Conservation (phyloP, 164 flowering plant genomes). For the Chimonanthus salicifolius region DNA sequence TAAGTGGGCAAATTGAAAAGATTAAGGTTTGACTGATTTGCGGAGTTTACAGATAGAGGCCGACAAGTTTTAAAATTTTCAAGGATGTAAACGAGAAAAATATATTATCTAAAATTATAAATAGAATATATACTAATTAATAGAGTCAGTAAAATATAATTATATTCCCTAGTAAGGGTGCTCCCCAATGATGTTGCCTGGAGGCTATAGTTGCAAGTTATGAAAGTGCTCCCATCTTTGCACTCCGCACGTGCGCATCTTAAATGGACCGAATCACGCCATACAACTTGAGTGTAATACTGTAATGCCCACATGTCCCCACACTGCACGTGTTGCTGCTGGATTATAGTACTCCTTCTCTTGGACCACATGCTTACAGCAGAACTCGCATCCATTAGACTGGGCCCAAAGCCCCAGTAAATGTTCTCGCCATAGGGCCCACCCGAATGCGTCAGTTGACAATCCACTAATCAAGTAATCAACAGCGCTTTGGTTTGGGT, state of each 20-base stretch:
- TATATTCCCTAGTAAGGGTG: not conserved
- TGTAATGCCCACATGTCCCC: slow-evolving; percentile 26
- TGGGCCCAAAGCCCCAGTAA: not conserved
- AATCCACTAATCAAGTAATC: too few relatives aligned
- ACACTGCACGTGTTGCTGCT: slow-evolving; percentile 21
- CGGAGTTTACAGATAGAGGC: too few relatives aligned
- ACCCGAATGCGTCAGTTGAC: slow-evolving; percentile 24
- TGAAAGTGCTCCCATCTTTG: slow-evolving; percentile 13
- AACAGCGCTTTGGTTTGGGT: slow-evolving; percentile 17
- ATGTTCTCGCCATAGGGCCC: slow-evolving; percentile 29
- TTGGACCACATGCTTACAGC: slow-evolving; percentile 2
- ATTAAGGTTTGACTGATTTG: too few relatives aligned
- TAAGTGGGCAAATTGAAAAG: too few relatives aligned
- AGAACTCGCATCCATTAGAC: not conserved
- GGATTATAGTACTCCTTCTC: not conserved
- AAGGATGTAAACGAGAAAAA: too few relatives aligned
- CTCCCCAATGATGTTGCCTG: slow-evolving; percentile 15
- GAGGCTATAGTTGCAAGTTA: slow-evolving; percentile 20
- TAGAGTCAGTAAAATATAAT: too few relatives aligned
- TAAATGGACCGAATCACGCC: slow-evolving; percentile 30
- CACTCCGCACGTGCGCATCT: slow-evolving; percentile 39
- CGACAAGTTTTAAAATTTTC: too few relatives aligned
- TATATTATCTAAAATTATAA: too few relatives aligned
- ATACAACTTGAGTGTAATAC: slow-evolving; percentile 34
- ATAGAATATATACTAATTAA: too few relatives aligned